phyloP scores from a whole-genome alignment of 345 rosid species.

The Punica granatum region DNA sequence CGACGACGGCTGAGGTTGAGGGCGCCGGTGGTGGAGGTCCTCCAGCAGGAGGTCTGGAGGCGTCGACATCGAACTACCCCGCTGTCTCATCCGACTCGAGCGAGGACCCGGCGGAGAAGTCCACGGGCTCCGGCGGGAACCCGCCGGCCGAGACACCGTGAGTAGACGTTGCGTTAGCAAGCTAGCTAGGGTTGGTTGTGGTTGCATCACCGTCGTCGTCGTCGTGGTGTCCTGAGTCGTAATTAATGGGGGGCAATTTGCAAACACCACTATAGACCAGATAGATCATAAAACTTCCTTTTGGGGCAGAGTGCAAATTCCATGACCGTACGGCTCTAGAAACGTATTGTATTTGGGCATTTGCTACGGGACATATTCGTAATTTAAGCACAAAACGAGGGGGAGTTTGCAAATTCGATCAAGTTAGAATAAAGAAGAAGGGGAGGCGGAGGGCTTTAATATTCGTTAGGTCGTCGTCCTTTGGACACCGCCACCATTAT shows the following conservation, averaged over 20 bases:
- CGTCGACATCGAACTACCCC: slow-evolving; percentile 43
- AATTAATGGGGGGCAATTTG: slow-evolving; percentile 12
- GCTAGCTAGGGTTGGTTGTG: slow-evolving; percentile 1
- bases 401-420: slow-evolving; percentile 12
- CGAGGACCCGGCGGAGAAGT: slow-evolving; percentile 80
- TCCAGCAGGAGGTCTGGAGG: slow-evolving; percentile 20
- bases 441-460: slow-evolving; percentile 1
- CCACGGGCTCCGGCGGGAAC: slow-evolving; percentile 59
- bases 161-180: slow-evolving; percentile 31
- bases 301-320: slow-evolving; percentile 21
- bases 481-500: slow-evolving; percentile 57
- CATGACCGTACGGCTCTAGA: slow-evolving; percentile 35
- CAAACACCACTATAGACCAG: neutral
- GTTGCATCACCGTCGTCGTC: too few species aligned
- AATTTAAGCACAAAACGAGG: slow-evolving; percentile 22
- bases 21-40: slow-evolving; percentile 1
- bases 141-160: slow-evolving; percentile 73
- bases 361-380: slow-evolving; percentile 25
- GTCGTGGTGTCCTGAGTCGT: slow-evolving; percentile 32
- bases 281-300: slow-evolving; percentile 1
- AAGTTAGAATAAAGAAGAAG: neutral
- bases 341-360: too few species aligned
- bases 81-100: slow-evolving; percentile 77
- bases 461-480: slow-evolving; percentile 12
- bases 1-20: slow-evolving; percentile 1